A percentile compares a stretch with the other conserved stretches of the same genome.
Conservation (phyloP, 805 yeast species). For the Candida alai region DNA sequence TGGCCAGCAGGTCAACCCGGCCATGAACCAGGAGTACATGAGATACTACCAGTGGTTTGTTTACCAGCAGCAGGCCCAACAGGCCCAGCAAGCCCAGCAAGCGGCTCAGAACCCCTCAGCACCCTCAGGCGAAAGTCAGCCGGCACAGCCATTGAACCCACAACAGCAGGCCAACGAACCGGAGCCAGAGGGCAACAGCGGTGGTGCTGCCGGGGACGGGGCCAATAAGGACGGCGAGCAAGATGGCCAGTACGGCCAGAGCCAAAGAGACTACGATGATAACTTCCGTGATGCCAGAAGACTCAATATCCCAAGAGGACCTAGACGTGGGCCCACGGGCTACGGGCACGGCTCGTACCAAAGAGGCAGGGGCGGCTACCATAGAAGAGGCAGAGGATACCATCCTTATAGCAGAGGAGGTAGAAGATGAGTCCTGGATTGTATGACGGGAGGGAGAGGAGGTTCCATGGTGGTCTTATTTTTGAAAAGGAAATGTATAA, state of each 20-base stretch:
- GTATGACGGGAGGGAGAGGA: slow-evolving; percentile 1
- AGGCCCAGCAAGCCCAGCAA: slow-evolving; percentile 25
- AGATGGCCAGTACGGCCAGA: not conserved
- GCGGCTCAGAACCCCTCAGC: slow-evolving; percentile 10
- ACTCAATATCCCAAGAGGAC: slow-evolving; percentile 49
- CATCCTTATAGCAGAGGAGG: slow-evolving; percentile 46
- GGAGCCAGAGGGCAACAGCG: slow-evolving; percentile 14
- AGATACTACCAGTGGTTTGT: slow-evolving; percentile 64
- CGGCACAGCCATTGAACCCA: slow-evolving; percentile 42
- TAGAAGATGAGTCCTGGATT: slow-evolving; percentile 18
- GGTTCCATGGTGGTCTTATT: slow-evolving; percentile 3
- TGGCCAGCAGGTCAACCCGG: slow-evolving; percentile 39
- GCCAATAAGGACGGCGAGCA: slow-evolving; percentile 7
- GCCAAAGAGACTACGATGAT: slow-evolving; percentile 11
- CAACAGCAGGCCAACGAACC: slow-evolving; percentile 32
- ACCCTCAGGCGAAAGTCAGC: slow-evolving; percentile 15
- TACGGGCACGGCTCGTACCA: slow-evolving; percentile 27
- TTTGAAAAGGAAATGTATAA: too few species aligned
- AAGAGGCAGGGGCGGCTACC: slow-evolving; percentile 31
- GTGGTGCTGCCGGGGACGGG: slow-evolving; percentile 7
- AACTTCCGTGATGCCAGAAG: slow-evolving; percentile 22
- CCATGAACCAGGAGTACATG: slow-evolving; percentile 60
- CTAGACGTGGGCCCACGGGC: slow-evolving; percentile 41
- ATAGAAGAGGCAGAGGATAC: slow-evolving; percentile 32
- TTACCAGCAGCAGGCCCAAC: slow-evolving; percentile 45